Conservation (phyloP, 495 filamentous ascomycete species). For the Penicillium coffeae region DNA sequence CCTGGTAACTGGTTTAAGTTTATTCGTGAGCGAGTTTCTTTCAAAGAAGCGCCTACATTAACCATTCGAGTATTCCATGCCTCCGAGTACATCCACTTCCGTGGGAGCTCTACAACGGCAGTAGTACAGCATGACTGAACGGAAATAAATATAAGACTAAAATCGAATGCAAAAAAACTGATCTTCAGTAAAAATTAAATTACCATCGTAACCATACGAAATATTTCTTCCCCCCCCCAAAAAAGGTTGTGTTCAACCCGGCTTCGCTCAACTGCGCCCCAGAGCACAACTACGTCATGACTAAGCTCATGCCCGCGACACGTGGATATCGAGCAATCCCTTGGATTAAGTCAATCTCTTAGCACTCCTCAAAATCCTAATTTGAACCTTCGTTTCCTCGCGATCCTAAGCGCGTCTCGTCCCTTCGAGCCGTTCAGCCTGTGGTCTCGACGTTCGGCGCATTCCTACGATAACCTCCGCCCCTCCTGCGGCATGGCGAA, state of each 20-base stretch:
- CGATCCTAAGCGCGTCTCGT: neutral
- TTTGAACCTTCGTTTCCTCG: neutral
- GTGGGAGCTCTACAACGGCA: too few species aligned
- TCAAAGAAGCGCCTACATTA: too few species aligned
- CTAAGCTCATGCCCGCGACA: neutral
- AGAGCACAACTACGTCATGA: neutral
- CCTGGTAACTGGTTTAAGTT: too few species aligned
- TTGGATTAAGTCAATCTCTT: neutral
- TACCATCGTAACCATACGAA: too few species aligned
- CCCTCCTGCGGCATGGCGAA: conserved; percentile 30
- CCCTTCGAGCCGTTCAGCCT: neutral
- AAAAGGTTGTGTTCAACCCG: neutral
- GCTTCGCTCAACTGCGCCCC: neutral
- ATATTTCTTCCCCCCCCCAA: too few species aligned
- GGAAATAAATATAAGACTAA: too few species aligned
- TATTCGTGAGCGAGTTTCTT: too few species aligned
- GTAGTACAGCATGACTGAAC: too few species aligned
- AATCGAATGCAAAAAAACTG: too few species aligned
- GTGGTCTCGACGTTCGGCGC: neutral
- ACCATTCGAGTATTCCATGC: too few species aligned
- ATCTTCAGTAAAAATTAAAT: too few species aligned
- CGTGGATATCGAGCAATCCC: neutral
- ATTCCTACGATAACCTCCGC: neutral
- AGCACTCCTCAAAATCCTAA: neutral
- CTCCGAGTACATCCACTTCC: too few species aligned